These are phyloP conservation scores for Thelonectria blattea DNA, from an alignment of 2,329 filamentous ascomycete genomes.

Conservation along the genomic window DNA sequence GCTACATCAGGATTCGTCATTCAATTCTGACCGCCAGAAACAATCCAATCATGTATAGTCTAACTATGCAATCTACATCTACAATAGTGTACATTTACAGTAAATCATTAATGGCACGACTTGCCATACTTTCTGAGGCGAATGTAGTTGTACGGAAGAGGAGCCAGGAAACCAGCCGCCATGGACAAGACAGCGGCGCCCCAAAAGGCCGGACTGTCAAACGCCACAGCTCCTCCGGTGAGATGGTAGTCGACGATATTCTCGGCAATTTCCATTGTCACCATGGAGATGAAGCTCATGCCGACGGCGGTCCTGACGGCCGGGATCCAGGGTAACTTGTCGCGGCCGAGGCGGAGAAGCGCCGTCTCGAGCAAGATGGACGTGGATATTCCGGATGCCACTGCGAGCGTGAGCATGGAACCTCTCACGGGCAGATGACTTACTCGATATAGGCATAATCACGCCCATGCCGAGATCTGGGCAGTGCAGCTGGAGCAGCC, in stretches of 20 bases:
- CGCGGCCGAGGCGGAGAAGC: conserved; percentile 55
- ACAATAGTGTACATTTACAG: no score
- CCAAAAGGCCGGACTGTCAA: conserved; percentile 59
- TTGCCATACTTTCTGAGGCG: conserved; percentile 56
- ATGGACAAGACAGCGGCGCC: conserved; percentile 53
- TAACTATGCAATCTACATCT: background rate
- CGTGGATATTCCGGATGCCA: conserved; percentile 57
- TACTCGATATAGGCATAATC: conserved; percentile 61
- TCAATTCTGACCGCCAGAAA: no score
- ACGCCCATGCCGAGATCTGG: conserved; percentile 53
- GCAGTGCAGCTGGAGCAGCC: conserved; percentile 57
- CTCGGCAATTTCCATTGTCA: conserved; percentile 62
- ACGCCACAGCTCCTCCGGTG: conserved; percentile 55
- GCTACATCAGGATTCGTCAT: no score
- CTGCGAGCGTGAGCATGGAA: conserved; percentile 37
- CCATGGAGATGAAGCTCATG: conserved; percentile 65
- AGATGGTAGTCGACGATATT: conserved; percentile 62
- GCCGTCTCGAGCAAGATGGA: conserved; percentile 60
- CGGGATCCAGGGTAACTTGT: conserved; percentile 52
- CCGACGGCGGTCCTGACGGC: conserved; percentile 60
- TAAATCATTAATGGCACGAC: conserved; percentile 47
- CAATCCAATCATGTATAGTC: background rate
- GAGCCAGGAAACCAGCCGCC: conserved; percentile 53
- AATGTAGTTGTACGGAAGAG: conserved; percentile 60
- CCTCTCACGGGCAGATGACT: background rate